A percentile compares a stretch with the other conserved stretches of the same genome.
Evolutionary conservation across 495 filamentous ascomycete species (phyloP).

Genomic region (Rhypophila decipiens): DNA sequence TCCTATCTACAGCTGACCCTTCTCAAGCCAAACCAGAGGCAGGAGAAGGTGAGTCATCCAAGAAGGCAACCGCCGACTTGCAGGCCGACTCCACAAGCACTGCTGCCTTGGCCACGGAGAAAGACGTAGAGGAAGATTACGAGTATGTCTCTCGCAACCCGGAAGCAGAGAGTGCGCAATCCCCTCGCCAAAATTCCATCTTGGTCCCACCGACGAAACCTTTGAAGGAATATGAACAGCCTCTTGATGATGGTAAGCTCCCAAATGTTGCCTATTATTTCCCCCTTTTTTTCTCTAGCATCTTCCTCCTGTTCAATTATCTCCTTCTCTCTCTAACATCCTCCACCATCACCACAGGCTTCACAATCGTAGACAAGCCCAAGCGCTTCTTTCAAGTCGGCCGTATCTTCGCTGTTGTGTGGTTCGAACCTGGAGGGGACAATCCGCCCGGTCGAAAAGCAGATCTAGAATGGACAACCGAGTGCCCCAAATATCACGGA

Average conservation of each 20-base stretch:
- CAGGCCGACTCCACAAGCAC: background rate
- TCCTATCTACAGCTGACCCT: too few species aligned
- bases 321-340: background rate
- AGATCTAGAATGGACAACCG: slow-evolving; percentile 12
- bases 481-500: slow-evolving; percentile 12
- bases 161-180: background rate
- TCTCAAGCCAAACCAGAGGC: too few species aligned
- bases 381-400: slow-evolving; percentile 37
- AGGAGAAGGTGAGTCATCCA: background rate
- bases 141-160: background rate
- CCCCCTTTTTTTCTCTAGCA: too few species aligned
- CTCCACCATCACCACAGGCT: slow-evolving; percentile 4
- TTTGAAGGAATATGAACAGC: background rate
- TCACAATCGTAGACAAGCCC: slow-evolving; percentile 21
- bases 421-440: slow-evolving; percentile 23
- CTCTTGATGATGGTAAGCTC: background rate
- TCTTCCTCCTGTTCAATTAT: background rate
- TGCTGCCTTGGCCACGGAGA: background rate
- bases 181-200: background rate
- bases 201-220: too few species aligned
- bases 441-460: slow-evolving; percentile 1
- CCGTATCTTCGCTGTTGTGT: slow-evolving; percentile 28
- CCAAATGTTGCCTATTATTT: background rate
- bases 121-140: background rate
- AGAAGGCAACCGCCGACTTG: background rate